Evolutionary conservation across 495 filamentous ascomycete genomes (phyloP).

Genomic region (Geopyxis carbonaria): DNA sequence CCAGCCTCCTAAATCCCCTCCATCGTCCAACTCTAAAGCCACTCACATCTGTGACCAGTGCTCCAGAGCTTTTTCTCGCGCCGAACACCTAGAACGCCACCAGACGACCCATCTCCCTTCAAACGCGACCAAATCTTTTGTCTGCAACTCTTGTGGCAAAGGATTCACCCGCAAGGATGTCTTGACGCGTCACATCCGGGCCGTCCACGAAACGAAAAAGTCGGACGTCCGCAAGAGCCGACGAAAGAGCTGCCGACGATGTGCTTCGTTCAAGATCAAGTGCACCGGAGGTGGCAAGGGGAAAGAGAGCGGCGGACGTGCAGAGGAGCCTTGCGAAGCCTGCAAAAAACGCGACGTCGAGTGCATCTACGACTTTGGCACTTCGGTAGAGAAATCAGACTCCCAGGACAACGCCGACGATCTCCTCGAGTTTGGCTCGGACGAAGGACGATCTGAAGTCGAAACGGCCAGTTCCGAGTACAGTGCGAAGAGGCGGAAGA

Average conservation of each 20-base stretch:
- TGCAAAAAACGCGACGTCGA: conserved; percentile 23
- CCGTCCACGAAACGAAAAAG: conserved; percentile 24
- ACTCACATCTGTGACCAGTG: conserved; percentile 24
- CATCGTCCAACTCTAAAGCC: conserved; percentile 11
- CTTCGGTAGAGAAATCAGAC: conserved; percentile 1
- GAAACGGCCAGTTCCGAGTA: conserved; percentile 7
- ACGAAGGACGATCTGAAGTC: conserved; percentile 11
- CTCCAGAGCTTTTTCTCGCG: conserved; percentile 21
- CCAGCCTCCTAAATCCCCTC: not conserved
- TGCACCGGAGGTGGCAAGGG: conserved; percentile 21
- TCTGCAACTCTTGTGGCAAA: conserved; percentile 23
- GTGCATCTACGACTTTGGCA: conserved; percentile 25
- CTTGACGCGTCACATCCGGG: conserved; percentile 22
- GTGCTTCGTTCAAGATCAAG: conserved; percentile 25
- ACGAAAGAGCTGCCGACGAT: conserved; percentile 22
- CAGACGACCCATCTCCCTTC: conserved; percentile 24
- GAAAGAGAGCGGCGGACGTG: conserved; percentile 16
- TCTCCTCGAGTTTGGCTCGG: conserved; percentile 16
- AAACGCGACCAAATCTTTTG: conserved; percentile 22
- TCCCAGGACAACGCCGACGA: conserved; percentile 12
- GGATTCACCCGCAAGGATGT: conserved; percentile 25
- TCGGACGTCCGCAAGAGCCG: conserved; percentile 23
- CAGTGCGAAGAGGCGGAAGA: conserved; percentile 19
- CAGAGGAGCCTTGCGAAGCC: conserved; percentile 24
- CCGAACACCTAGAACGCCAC: conserved; percentile 24